phyloP scores from a whole-genome alignment of 306 rosid genomes.

The Citrullus colocynthis region DNA sequence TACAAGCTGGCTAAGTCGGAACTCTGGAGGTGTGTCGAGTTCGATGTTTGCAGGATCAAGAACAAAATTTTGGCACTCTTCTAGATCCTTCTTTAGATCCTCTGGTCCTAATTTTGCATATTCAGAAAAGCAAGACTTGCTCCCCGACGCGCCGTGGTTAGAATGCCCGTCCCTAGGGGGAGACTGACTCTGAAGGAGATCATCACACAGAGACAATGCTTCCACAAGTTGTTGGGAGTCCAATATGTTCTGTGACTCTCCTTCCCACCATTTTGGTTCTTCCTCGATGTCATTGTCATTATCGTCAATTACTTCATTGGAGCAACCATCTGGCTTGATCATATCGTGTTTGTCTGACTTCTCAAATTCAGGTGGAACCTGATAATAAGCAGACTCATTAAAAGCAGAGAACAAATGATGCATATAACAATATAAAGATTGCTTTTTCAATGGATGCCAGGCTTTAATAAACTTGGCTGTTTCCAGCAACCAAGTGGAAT shows the following conservation, averaged over 20 bases:
- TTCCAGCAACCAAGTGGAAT: neutral
- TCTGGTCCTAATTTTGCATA: constrained; percentile 64
- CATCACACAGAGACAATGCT: constrained; percentile 54
- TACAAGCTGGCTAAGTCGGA: constrained; percentile 81
- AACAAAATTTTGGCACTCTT: constrained; percentile 57
- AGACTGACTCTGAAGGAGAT: constrained; percentile 71
- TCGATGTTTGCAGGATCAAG: constrained; percentile 42
- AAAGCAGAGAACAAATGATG: neutral
- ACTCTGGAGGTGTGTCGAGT: constrained; percentile 53
- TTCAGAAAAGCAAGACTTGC: constrained; percentile 36
- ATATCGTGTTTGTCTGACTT: constrained; percentile 17
- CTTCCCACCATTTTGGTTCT: constrained; percentile 71
- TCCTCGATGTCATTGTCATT: constrained; percentile 35
- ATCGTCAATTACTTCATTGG: neutral
- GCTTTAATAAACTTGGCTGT: neutral
- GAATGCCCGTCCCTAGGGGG: constrained; percentile 30
- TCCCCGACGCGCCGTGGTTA: constrained; percentile 16
- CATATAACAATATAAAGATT: neutral
- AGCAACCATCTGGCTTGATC: neutral
- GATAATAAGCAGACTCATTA: constrained; percentile 3
- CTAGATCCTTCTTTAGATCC: constrained; percentile 64
- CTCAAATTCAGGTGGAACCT: constrained; percentile 25
- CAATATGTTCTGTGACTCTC: constrained; percentile 68
- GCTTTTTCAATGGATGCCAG: neutral
- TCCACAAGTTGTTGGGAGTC: constrained; percentile 78